Conservation (phyloP, 139 green algal genomes). For the Coelastrella sp. region DNA sequence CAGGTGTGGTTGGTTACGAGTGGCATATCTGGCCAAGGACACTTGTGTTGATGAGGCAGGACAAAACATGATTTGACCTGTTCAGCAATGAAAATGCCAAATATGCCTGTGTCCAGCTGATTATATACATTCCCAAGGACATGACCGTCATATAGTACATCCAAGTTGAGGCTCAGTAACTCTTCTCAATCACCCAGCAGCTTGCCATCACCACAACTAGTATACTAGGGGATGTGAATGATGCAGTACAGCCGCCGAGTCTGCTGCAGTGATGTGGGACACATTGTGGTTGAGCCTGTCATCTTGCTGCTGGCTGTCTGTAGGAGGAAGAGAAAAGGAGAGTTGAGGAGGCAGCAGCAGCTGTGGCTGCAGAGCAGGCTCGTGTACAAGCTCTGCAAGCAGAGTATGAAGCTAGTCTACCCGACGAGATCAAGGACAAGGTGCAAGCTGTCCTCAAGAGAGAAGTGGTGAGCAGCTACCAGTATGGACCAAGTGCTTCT, state of each 20-base stretch:
- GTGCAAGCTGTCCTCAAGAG: conserved; percentile 58
- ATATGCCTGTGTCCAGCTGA: too few relatives aligned
- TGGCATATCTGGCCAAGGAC: not conserved
- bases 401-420: conserved; percentile 69
- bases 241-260: not conserved
- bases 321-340: conserved; percentile 43
- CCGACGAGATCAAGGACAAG: conserved; percentile 69
- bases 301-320: not conserved
- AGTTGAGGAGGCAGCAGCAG: conserved; percentile 46
- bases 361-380: conserved; percentile 53
- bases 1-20: conserved; percentile 11
- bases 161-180: too few relatives aligned
- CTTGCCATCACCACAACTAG: too few relatives aligned
- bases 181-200: too few relatives aligned
- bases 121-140: too few relatives aligned
- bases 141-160: too few relatives aligned
- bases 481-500: not conserved
- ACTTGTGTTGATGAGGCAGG: not conserved
- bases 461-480: conserved; percentile 53
- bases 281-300: not conserved
- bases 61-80: not conserved
- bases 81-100: too few relatives aligned
- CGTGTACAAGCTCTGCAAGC: conserved; percentile 54
- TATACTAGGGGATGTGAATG: too few relatives aligned
- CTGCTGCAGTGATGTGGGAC: not conserved